Evolutionary conservation across 1,139 yeast species (phyloP), one percentile per base, ranked within the genome.

Genomic region (Candida sp.): DNA sequence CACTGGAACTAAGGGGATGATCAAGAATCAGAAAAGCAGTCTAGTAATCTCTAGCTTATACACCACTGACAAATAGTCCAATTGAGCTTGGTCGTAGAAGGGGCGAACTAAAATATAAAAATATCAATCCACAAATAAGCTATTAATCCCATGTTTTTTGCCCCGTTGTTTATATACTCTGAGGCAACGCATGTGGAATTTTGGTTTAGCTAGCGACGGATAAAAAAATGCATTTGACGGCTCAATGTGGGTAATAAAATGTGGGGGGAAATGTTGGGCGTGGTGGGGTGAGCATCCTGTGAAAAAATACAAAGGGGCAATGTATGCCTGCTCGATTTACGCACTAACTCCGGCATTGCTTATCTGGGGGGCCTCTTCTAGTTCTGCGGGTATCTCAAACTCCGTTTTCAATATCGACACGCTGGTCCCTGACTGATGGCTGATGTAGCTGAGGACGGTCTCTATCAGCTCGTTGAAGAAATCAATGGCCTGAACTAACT

Each of bases 391-490:
- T 25, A 60, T 55, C 9, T 53, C 54, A 27, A 60, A 54, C 47
- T 59, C 61, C 2, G 42, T 34, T 45, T 55, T 52, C 34, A 58
- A 47, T n/a, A 40, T 49, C 3, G 33, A 22, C 12, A 28, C 30
- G 17, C 44, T 22, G 2, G 52, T 11, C 9, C 53, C 53, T 1
- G 57, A 25, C 23, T 51, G 49, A 35, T 47, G 47, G 11, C 58
- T 54, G 25, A 60, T 54, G 52, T 58, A 55, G 27, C 52, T 46
- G 11, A 60, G 39, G 31, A 58, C 48, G 7, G 42, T 28, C 23
- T 59, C 63, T 25, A 59, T 54, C 52, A 47, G 53, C 25, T 60
- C 63, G 32, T 55, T 56, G 26, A 46, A 58, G 22, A 53, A 54
- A 27, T 59, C 62, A 17, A 60, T 58, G 27, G 54, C 45, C 23